A percentile compares a stretch with the other conserved stretches of the same genome.
Conservation (phyloP, 768 basidiomycete species). For the Candolleomyces aberdarensis region DNA sequence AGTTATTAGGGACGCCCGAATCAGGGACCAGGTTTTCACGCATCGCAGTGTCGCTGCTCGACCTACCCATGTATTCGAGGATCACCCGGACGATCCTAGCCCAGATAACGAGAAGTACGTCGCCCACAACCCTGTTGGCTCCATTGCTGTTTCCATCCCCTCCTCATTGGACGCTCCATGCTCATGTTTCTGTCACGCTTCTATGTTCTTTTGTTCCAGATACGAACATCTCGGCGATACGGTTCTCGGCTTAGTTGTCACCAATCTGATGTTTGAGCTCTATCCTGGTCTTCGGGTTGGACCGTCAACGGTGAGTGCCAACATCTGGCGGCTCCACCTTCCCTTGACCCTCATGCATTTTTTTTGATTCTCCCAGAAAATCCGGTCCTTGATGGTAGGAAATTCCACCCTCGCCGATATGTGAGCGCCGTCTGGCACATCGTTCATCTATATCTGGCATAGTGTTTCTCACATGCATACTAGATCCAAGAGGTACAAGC, state of each 20-base stretch:
- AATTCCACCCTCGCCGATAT: constrained; percentile 72
- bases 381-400: constrained; percentile 70
- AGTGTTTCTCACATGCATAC: constrained; percentile 2
- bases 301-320: constrained; percentile 63
- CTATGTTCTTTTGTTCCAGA: constrained; percentile 31
- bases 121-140: not conserved
- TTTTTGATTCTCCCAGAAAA: constrained; percentile 52
- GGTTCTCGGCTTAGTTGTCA: constrained; percentile 67
- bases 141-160: too few species aligned
- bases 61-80: constrained; percentile 75
- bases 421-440: constrained; percentile 30
- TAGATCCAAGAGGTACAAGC: constrained; percentile 62
- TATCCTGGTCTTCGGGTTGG: constrained; percentile 75
- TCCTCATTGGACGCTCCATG: too few species aligned
- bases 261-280: constrained; percentile 56
- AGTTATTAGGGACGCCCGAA: constrained; percentile 40
- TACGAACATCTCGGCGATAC: constrained; percentile 77
- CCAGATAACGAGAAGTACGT: constrained; percentile 80
- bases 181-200: not conserved
- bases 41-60: constrained; percentile 71
- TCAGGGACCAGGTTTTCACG: constrained; percentile 63
- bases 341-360: constrained; percentile 5
- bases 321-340: not conserved
- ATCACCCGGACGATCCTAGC: constrained; percentile 64
- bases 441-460: constrained; percentile 2